Evolutionary conservation across 495 filamentous ascomycete species (phyloP), one percentile per base, ranked within the genome.

Genomic region (Annulohypoxylon moriforme): DNA sequence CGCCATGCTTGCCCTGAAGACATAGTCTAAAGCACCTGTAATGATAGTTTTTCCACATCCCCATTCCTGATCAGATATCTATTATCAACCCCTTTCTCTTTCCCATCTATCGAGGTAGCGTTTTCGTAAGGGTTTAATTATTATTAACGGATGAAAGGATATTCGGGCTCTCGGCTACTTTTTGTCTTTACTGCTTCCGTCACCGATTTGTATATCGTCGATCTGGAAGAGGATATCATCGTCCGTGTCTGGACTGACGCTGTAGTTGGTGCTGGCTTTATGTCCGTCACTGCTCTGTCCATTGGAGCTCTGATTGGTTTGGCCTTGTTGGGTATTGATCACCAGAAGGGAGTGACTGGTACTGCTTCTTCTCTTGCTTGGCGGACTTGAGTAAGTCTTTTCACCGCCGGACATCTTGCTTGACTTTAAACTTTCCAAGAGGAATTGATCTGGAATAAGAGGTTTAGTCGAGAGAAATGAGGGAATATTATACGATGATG

Each of bases 221-320:
- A 69, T 64, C 38, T 58, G 60, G 25, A 69, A 69, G 29, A 69
- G 58, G 11, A 69, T 25, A 0, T 69, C 67, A 3, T 69, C 67
- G 25, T 69, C 67, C 9, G 16, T 11, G 11, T 58, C 60, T 25
- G 50, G 42, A 36, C 40, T 42, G 10, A 53, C 31, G n/a, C 33
- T 57, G 20, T 58, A 27, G 1, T 9, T 44, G 22, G 24, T 60
- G 46, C 25, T 55, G 24, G 46, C 55, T 20, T 22, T 53, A 11
- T 55, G 47, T 0, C 46, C 36, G 18, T 36, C 4, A 25, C 33
- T 31, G 42, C 40, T 60, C 31, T 29, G 33, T 40, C 55, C 44
- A 24, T 38, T 61, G 46, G 64, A 8, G 44, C 50, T 25, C 18
- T 69, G 50, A 10, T 64, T 53, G 18, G 16, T 13, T 5, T 53